Evolutionary conservation across 106 monocot species (phyloP).

Genomic region (Iris macrosiphon): DNA sequence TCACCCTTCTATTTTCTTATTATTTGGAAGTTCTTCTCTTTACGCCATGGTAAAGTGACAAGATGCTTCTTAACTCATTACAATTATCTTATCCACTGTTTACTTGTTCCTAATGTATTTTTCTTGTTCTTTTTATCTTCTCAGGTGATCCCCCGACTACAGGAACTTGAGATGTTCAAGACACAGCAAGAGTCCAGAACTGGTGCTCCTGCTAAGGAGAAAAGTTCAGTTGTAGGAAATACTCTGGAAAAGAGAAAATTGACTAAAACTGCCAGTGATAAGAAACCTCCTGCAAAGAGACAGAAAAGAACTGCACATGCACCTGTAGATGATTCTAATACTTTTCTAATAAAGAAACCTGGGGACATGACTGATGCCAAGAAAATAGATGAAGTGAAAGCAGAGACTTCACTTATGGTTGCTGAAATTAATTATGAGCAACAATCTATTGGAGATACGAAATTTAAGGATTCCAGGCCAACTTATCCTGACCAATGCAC

Average conservation of each 20-base stretch:
- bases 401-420: constrained; percentile 6
- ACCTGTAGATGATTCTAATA: constrained; percentile 11
- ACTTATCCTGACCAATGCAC: constrained; percentile 83
- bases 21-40: no score
- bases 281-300: constrained; percentile 60
- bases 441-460: constrained; percentile 16
- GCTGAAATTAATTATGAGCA: constrained; percentile 5
- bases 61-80: background rate
- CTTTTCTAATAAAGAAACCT: constrained; percentile 9
- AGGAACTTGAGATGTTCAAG: constrained; percentile 69
- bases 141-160: constrained; percentile 76
- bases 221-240: constrained; percentile 13
- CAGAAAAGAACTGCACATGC: constrained; percentile 27
- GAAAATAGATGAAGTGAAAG: constrained; percentile 9
- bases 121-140: constrained; percentile 10
- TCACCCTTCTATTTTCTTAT: no score
- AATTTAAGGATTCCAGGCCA: constrained; percentile 21
- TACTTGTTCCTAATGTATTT: background rate
- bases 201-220: constrained; percentile 21
- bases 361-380: background rate
- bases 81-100: background rate
- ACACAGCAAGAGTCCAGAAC: constrained; percentile 55
- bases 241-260: constrained; percentile 66
- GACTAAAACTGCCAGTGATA: constrained; percentile 23
- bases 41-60: no score